Base-by-base conservation (phyloP, 2,329 filamentous ascomycete genomes). In the Peltaster fructicola region DNA sequence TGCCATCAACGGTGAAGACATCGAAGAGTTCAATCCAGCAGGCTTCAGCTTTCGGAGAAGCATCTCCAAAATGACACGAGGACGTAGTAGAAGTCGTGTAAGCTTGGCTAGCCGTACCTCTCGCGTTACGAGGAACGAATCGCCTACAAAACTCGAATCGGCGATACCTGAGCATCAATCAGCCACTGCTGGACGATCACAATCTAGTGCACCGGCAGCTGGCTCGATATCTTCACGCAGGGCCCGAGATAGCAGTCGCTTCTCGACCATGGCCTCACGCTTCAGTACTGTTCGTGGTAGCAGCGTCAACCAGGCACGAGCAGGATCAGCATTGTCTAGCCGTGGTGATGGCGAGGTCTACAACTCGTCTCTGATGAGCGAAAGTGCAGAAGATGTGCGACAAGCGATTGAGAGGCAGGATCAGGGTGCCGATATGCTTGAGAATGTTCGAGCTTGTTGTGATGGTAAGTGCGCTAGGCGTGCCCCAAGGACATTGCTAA, bases 361-460 rank as follows among this genome's bases (percentile, higher is more conserved):
- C 24, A 62, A 71, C 40, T 63, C 66, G 22, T 65, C 60, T 33
- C 65, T 68, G 40, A 67, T 69, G 9, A 32, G 28, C 8, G 77
- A 85, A 45, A 51, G 50, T 41, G 78, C 78, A 3, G 81, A 92
- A 50, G 81, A 93, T 45, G 50, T 92, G 29, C 63, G 80, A 29
- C 65, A 73, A 35, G 71, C 84, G 35, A 79, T 85, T 40, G 78
- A 85, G 52, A 63, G 53, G 23, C 73, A 82, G 45, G 75, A 85
- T 41, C 10, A 13, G 19, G 24, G 17, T n/a, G 13, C 17, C 8
- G 78, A 84, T 45, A 65, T 73, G 33, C 62, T 95, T 41, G 85
- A 95, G 61, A 93, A 98, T 50, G 88, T 98, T 36, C 66, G 88
- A 46, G 84, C 85, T 31, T 98, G 88, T 57, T 98, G 88, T 53